phyloP scores from a whole-genome alignment of 345 rosid genomes.

The Nasturtium officinale region DNA sequence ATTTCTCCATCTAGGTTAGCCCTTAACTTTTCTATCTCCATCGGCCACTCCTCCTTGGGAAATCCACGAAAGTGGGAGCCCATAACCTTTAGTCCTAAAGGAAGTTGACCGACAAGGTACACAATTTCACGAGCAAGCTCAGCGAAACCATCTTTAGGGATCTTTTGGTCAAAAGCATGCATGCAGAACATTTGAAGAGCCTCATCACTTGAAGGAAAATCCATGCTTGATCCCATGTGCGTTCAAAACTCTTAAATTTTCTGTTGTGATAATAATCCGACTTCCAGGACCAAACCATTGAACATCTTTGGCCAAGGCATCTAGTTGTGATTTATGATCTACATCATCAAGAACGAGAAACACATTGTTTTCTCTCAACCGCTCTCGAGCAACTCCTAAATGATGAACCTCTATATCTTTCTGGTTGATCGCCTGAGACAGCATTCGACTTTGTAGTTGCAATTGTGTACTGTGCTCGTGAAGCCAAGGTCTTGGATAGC shows the following conservation, averaged over 20 bases:
- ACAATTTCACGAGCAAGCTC: background rate
- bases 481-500: background rate
- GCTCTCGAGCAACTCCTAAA: background rate
- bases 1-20: background rate
- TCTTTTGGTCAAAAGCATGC: slow-evolving; percentile 7
- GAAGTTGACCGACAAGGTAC: slow-evolving; percentile 16
- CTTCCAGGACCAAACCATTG: background rate
- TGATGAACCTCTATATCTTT: background rate
- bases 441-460: background rate
- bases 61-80: slow-evolving; percentile 17
- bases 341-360: slow-evolving; percentile 27
- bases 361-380: background rate
- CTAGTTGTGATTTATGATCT: background rate
- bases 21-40: background rate
- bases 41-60: slow-evolving; percentile 10
- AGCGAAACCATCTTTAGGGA: background rate
- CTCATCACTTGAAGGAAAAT: background rate
- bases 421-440: background rate
- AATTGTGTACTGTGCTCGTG: background rate
- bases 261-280: slow-evolving; percentile 25
- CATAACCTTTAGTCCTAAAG: slow-evolving; percentile 40
- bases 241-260: slow-evolving; percentile 1
- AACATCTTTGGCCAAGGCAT: background rate
- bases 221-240: background rate
- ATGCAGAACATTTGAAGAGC: slow-evolving; percentile 21